phyloP scores from a whole-genome alignment of 148 eudicot species.

The Rhododendron ferrugineum region DNA sequence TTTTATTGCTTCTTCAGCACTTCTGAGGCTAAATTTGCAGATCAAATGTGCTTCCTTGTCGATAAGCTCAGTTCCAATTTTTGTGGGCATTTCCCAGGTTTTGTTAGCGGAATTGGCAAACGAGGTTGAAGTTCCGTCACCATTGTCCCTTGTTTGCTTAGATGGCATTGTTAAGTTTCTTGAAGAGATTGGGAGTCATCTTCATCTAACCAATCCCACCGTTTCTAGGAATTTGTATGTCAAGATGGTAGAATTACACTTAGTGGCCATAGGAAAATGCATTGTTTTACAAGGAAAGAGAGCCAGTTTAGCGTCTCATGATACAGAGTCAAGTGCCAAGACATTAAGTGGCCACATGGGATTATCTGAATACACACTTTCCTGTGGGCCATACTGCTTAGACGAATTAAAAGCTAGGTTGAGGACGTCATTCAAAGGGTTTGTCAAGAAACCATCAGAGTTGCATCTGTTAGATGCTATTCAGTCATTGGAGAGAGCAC shows the following conservation, averaged over 20 bases:
- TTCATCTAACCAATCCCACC: conserved; percentile 33
- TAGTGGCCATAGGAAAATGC: conserved; percentile 79
- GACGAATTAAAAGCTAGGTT: conserved; percentile 56
- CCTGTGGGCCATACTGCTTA: conserved; percentile 29
- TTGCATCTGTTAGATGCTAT: conserved; percentile 49
- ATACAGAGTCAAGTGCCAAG: conserved; percentile 59
- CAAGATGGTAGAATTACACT: conserved; percentile 57
- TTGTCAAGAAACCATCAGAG: conserved; percentile 58
- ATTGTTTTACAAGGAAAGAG: conserved; percentile 71
- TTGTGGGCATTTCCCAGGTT: conserved; percentile 51
- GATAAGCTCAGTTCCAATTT: conserved; percentile 34
- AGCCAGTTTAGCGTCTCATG: conserved; percentile 68
- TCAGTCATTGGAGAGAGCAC: conserved; percentile 58
- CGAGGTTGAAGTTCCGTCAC: conserved; percentile 31
- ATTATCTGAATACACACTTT: conserved; percentile 24
- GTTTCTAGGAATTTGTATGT: conserved; percentile 39
- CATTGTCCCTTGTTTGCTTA: conserved; percentile 49
- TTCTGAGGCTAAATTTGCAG: conserved; percentile 54
- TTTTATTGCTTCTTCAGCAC: conserved; percentile 63
- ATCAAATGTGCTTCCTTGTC: conserved; percentile 40
- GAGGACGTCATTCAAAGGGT: conserved; percentile 56
- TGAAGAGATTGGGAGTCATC: conserved; percentile 63
- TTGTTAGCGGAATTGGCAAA: conserved; percentile 47
- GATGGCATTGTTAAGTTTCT: conserved; percentile 66
- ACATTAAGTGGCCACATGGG: conserved; percentile 21